A percentile compares a stretch with the other conserved stretches of the same genome.
Evolutionary conservation across 31 red algal genomes (phyloP).

Genomic region (Endocladia muricata): DNA sequence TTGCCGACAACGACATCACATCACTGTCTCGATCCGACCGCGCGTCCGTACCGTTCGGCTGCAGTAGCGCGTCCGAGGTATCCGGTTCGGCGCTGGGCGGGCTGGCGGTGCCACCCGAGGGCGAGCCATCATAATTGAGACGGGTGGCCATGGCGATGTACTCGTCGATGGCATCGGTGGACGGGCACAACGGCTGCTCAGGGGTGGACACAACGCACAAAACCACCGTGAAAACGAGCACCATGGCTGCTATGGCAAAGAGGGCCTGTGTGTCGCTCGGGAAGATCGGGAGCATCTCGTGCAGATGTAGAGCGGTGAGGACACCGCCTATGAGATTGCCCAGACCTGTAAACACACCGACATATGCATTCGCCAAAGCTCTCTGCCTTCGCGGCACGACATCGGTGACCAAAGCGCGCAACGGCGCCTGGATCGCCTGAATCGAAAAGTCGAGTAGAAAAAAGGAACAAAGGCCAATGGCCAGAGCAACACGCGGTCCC

Average conservation of each 20-base stretch:
- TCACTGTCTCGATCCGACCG: no score
- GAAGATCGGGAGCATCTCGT: slow-evolving; percentile 57
- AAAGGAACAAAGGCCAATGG: slow-evolving; percentile 75
- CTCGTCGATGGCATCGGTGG: background rate
- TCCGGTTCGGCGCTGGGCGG: background rate
- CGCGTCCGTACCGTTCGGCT: background rate
- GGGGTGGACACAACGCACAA: slow-evolving; percentile 38
- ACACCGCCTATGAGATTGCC: slow-evolving; percentile 76
- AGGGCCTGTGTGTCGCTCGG: slow-evolving; percentile 57
- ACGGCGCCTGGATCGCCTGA: slow-evolving; percentile 90
- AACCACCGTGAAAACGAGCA: slow-evolving; percentile 56
- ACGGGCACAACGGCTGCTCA: slow-evolving; percentile 37
- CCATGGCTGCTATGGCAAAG: slow-evolving; percentile 54
- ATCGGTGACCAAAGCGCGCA: slow-evolving; percentile 87
- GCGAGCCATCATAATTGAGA: background rate
- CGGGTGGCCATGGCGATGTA: no score
- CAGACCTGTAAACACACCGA: slow-evolving; percentile 74
- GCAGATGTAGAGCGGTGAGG: slow-evolving; percentile 44
- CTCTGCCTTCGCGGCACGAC: slow-evolving; percentile 69
- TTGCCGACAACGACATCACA: background rate
- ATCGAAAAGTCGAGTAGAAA: slow-evolving; percentile 95
- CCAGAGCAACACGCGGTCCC: slow-evolving; percentile 23
- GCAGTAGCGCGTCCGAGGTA: background rate
- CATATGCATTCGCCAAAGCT: slow-evolving; percentile 79
- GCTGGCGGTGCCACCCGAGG: background rate